Percentiles rank a stretch among this genome's conserved stretches.
Evolutionary conservation across 106 monocot genomes (phyloP).

Genomic region (Apostasia ramifera): DNA sequence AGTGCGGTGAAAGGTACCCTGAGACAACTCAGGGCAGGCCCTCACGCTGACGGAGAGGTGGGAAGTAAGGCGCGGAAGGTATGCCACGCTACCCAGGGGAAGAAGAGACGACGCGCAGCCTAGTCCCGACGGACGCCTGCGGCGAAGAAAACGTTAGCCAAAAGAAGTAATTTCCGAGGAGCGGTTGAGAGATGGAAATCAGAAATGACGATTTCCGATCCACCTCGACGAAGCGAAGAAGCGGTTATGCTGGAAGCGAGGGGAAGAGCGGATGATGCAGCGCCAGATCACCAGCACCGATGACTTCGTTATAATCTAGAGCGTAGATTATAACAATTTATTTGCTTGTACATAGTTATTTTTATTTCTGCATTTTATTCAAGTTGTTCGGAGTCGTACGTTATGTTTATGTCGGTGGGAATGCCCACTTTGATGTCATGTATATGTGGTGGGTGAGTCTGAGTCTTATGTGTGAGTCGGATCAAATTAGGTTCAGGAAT

Average conservation of each 20-base stretch:
- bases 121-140: constrained; percentile 45
- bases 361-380: too few relatives aligned
- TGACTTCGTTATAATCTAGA: too few relatives aligned
- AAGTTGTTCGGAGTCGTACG: too few relatives aligned
- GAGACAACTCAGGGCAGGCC: constrained; percentile 86
- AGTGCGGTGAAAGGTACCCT: constrained; percentile 81
- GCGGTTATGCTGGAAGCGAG: constrained; percentile 19
- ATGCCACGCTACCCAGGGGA: constrained; percentile 49
- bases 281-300: too few relatives aligned
- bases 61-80: constrained; percentile 47
- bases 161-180: neutral
- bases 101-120: constrained; percentile 50
- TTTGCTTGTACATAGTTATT: too few relatives aligned
- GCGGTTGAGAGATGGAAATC: neutral
- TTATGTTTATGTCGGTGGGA: too few relatives aligned
- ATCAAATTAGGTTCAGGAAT: too few relatives aligned
- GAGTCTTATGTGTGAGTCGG: too few relatives aligned
- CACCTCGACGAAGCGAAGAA: constrained; percentile 28
- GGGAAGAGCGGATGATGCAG: constrained; percentile 12
- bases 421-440: too few relatives aligned
- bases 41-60: constrained; percentile 62
- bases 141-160: neutral
- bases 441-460: too few relatives aligned
- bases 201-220: constrained; percentile 14
- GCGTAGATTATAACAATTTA: too few relatives aligned